These are phyloP conservation scores for Acaromyces ingoldii DNA, from an alignment of 1,284 basidiomycete species.

Conservation along the genomic window DNA sequence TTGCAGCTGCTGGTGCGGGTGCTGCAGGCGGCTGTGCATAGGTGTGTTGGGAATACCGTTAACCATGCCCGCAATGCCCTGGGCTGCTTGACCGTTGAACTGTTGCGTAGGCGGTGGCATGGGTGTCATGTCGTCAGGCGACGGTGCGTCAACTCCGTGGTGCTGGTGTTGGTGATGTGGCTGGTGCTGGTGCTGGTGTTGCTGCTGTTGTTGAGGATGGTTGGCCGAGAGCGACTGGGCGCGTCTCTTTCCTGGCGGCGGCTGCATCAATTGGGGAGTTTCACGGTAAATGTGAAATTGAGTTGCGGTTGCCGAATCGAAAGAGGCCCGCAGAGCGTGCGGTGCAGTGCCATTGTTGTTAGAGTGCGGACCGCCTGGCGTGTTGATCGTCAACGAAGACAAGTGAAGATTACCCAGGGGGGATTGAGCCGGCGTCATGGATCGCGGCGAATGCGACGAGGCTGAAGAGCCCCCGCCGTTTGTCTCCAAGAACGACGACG, in stretches of 20 bases:
- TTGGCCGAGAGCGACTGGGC: not conserved
- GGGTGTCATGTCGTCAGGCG: conserved; percentile 22
- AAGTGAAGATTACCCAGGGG: conserved; percentile 4
- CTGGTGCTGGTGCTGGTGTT: not conserved
- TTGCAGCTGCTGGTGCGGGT: not conserved
- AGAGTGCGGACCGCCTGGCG: too few species aligned
- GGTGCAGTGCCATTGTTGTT: too few species aligned
- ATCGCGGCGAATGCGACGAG: not conserved
- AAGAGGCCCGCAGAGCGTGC: not conserved
- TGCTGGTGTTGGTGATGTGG: not conserved
- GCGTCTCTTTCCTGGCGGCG: not conserved
- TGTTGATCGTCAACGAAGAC: too few species aligned
- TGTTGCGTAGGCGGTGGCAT: conserved; percentile 28
- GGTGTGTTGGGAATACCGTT: too few species aligned
- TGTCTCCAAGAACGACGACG: not conserved
- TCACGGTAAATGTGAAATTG: not conserved
- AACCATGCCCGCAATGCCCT: conserved; percentile 8
- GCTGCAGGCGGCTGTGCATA: too few species aligned
- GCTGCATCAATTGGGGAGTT: not conserved
- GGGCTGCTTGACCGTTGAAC: conserved; percentile 21
- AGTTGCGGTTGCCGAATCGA: not conserved
- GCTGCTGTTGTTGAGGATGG: not conserved
- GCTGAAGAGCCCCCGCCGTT: not conserved
- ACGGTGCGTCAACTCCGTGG: not conserved
- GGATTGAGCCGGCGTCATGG: conserved; percentile 1